A percentile compares a stretch with the other conserved stretches of the same genome.
phyloP scores from a whole-genome alignment of 2,329 filamentous ascomycete genomes.

The Pseudogymnoascus sp. region DNA sequence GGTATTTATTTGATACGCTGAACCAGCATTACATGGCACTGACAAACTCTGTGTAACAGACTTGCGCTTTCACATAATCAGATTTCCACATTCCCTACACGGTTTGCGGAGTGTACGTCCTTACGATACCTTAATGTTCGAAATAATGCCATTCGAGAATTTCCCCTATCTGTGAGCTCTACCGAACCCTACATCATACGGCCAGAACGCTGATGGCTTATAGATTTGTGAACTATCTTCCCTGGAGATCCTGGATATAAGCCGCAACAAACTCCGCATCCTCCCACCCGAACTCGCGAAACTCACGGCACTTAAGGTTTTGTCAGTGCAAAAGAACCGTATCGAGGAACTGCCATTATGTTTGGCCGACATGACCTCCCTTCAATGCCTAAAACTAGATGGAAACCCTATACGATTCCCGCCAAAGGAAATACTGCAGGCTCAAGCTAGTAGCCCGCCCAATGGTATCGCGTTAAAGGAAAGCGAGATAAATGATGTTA shows the following conservation, averaged over 20 bases:
- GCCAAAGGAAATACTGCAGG: slow-evolving; percentile 59
- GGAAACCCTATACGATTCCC: slow-evolving; percentile 82
- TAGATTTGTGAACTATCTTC: slow-evolving; percentile 80
- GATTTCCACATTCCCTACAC: slow-evolving; percentile 58
- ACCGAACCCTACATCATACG: neutral
- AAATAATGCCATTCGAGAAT: slow-evolving; percentile 64
- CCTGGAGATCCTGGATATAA: slow-evolving; percentile 87
- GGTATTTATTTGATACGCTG: slow-evolving; percentile 21
- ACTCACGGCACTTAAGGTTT: slow-evolving; percentile 77
- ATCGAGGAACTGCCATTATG: slow-evolving; percentile 78
- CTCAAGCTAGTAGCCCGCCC: slow-evolving; percentile 47
- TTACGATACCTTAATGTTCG: slow-evolving; percentile 74
- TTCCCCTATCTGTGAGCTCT: slow-evolving; percentile 54
- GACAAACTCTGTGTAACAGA: slow-evolving; percentile 36
- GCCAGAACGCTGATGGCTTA: neutral
- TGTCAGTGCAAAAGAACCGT: slow-evolving; percentile 80
- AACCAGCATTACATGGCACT: slow-evolving; percentile 24
- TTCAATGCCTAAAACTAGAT: slow-evolving; percentile 83
- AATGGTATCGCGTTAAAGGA: slow-evolving; percentile 52
- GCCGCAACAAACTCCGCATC: slow-evolving; percentile 72
- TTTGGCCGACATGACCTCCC: slow-evolving; percentile 79
- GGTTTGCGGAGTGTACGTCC: slow-evolving; percentile 69
- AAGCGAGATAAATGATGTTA: slow-evolving; percentile 55
- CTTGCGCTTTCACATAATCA: slow-evolving; percentile 77
- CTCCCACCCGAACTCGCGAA: slow-evolving; percentile 75